A percentile compares a stretch with the other conserved stretches of the same genome.
Conservation (phyloP, 192 early-diverging fungal genomes). For the Entomortierella parvispora region DNA sequence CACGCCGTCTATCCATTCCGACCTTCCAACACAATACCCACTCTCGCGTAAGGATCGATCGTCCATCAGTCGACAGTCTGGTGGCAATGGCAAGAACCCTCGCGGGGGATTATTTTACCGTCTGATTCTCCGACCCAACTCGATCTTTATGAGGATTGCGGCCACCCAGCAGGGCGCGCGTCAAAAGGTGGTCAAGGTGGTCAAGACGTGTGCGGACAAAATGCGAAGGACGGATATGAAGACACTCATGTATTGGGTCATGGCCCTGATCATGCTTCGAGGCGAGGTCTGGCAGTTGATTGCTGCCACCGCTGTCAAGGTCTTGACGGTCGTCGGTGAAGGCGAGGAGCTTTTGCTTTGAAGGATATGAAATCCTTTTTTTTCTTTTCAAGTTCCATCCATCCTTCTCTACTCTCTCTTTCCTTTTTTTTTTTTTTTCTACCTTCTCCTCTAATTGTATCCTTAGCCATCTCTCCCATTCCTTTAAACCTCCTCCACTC, state of each 20-base stretch:
- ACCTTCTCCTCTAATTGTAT: no score
- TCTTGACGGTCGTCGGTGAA: conserved; percentile 43
- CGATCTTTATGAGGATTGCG: conserved; percentile 40
- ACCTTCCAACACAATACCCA: conserved; percentile 44
- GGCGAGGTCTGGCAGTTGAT: conserved; percentile 50
- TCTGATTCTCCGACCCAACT: conserved; percentile 41
- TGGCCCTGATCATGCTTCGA: conserved; percentile 50
- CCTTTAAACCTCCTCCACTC: no score
- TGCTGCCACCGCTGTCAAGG: conserved; percentile 45
- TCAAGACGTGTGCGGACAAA: conserved; percentile 50
- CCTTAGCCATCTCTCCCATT: no score
- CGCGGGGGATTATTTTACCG: conserved; percentile 32
- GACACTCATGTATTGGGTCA: conserved; percentile 51
- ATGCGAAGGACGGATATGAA: conserved; percentile 40
- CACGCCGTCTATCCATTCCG: conserved; percentile 43
- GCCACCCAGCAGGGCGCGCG: conserved; percentile 22
- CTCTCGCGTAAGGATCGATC: conserved; percentile 34
- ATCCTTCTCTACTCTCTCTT: background rate
- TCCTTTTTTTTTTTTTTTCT: background rate
- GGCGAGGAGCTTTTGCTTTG: conserved; percentile 38
- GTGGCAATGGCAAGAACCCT: conserved; percentile 8
- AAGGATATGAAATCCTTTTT: background rate
- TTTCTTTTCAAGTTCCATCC: background rate
- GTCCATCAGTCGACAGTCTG: conserved; percentile 19
- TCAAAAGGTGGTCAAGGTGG: conserved; percentile 37